Base-by-base conservation (phyloP, 306 rosid species). In the Begonia loranthoides region DNA sequence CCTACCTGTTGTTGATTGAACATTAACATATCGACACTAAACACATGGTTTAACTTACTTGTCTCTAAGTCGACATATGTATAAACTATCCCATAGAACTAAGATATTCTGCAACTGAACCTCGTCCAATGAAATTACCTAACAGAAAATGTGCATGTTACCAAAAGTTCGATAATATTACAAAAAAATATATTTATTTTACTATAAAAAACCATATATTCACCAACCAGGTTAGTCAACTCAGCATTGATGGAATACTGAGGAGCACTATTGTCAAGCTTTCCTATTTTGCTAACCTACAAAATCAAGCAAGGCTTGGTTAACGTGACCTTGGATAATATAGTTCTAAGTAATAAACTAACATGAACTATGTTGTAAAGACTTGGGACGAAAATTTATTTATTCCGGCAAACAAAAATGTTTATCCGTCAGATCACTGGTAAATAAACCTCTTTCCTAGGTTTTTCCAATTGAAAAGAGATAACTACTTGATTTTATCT, bases 211-310 rank as follows among this genome's bases (percentile, higher is more conserved):
- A 28, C 36, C 36, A 4, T 28, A 58, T 51, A 54, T 58, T 57
- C 41, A 85, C 94, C 39, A 70, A 89, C 95, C 95, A 89, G 70
- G 59, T 61, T 79, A 64, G 67, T 75, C 69, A 85, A 59, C 68
- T 78, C 93, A 19, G 90, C 94, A n/a, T 65, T 64, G 60, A 89
- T 53, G 47, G 84, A 77, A 75, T 82, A 87, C 69, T 75, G 97
- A 38, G 90, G 79, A 50, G 70, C 58, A 67, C 58, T 66, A 55
- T 56, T 73, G 65, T 80, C 94, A 57, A 78, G 67, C 75, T 74
- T 85, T 50, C 87, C 90, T 11, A 89, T 76, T 68, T 77, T 76
- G 80, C 76, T 82, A 55, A 77, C 94, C 97, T 89, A 51, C 61
- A 66, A 47, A 44, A 58, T 13, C 60, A 61, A 64, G n/a, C 36